Evolutionary conservation across 1,284 basidiomycete genomes (phyloP).

Genomic region (Trichosporon sp.): DNA sequence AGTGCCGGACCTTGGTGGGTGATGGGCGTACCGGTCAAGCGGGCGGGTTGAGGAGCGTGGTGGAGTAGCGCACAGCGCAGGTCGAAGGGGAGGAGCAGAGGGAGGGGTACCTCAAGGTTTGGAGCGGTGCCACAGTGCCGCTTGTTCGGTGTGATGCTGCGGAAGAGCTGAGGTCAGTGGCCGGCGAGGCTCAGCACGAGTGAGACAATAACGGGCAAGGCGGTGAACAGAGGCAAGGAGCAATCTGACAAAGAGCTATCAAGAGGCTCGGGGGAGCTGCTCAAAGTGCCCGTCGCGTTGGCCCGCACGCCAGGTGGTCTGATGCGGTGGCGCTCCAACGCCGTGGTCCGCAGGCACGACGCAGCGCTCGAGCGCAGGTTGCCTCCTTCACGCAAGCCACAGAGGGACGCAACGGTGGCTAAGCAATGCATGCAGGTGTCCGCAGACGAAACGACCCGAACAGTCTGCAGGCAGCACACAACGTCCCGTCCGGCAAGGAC

Average conservation of each 20-base stretch:
- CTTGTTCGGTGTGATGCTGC: background rate
- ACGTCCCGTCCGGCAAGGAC: background rate
- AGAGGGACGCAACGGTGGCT: background rate
- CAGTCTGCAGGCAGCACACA: background rate
- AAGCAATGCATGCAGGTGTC: slow-evolving; percentile 1
- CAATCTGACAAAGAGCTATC: background rate
- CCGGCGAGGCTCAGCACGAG: slow-evolving; percentile 4
- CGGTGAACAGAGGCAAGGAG: background rate
- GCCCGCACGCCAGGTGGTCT: background rate
- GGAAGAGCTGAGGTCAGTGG: background rate
- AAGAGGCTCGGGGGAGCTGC: background rate
- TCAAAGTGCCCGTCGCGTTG: background rate
- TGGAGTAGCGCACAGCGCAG: background rate
- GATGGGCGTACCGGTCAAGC: background rate
- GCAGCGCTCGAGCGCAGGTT: background rate
- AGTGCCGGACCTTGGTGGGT: background rate
- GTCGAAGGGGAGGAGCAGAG: background rate
- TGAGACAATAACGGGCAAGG: slow-evolving; percentile 13
- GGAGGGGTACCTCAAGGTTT: background rate
- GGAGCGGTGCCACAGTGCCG: background rate
- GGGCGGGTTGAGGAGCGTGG: background rate
- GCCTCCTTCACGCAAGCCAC: background rate
- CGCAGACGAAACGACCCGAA: slow-evolving; percentile 4
- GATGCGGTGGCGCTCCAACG: background rate
- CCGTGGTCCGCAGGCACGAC: background rate